Base-by-base conservation (phyloP, 2,329 filamentous ascomycete species). In the Blastomyces emzantsi region DNA sequence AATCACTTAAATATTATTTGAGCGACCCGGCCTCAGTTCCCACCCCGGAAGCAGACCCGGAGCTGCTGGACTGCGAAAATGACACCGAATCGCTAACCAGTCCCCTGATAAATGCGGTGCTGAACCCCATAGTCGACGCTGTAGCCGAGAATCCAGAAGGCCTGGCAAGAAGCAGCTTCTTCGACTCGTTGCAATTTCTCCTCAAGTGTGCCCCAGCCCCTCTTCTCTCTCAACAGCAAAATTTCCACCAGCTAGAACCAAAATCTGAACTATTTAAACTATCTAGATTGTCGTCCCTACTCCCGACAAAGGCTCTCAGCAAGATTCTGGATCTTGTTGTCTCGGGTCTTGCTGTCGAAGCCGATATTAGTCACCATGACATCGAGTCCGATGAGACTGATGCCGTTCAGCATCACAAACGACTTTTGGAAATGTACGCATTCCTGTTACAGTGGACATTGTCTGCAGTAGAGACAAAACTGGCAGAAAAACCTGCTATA, bases 381-480 rank as follows among this genome's bases (percentile, higher is more conserved):
- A 84, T 96, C 73, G 92, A 97, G 72, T 87, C 86, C 54, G 93
- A 97, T 76, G 93, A 97, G 73, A 92, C 96, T 75, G 92, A 95
- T 71, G 83, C 89, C 9, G 81, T 96, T 57, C 83, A 87, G 49
- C 88, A 95, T 70, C 93, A 99, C 79, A 97, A 96, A 76, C 87
- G 90, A 68, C 82, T 97, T 1, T 83, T 99, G 68, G 94, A 99
- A 74, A 90, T 96, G 72, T 97, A 95, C 74, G 93, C 88, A 43
- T 99, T 96, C 72, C 81, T 99, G 13, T 79, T 99, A 59, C 92
- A 97, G 76, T 99, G 94, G 95, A 90, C 91, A 7, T 89, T 97
- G 67, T 89, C 92, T 7, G 91, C 90, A n/a, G 90, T 97, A 59
- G 94, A 99, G 77, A 88, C 90, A 49, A 96, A 96, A 77, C 89